Percentiles rank a stretch among this genome's conserved stretches.
Evolutionary conservation across 2,329 filamentous ascomycete genomes (phyloP).

Genomic region (Trichoderma koningiopsis): DNA sequence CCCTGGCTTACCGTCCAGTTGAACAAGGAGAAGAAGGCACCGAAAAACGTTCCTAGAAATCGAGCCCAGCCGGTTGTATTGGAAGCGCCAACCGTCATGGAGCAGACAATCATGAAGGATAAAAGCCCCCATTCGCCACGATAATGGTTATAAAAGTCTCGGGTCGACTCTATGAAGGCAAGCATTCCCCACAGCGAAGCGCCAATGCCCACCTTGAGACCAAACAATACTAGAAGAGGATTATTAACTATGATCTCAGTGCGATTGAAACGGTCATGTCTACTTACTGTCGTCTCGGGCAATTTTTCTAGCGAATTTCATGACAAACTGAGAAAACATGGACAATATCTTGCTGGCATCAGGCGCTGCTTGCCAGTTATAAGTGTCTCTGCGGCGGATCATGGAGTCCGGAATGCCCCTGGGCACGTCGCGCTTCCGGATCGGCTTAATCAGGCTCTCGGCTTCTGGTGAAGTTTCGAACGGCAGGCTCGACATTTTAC

Average conservation of each 20-base stretch:
- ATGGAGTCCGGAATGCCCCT: constrained; percentile 53
- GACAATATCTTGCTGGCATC: constrained; percentile 45
- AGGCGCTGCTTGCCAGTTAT: constrained; percentile 52
- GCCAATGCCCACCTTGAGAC: constrained; percentile 84
- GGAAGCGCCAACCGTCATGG: constrained; percentile 89
- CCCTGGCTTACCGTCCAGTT: constrained; percentile 75
- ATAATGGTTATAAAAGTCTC: constrained; percentile 78
- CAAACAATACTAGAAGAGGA: constrained; percentile 60
- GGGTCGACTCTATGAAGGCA: constrained; percentile 73
- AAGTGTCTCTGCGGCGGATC: constrained; percentile 49
- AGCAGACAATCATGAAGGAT: constrained; percentile 93
- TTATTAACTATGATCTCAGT: neutral
- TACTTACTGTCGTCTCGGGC: constrained; percentile 52
- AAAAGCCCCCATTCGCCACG: constrained; percentile 92
- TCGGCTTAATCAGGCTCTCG: constrained; percentile 41
- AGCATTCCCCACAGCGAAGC: constrained; percentile 82
- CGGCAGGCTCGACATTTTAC: constrained; percentile 28
- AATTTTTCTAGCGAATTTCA: constrained; percentile 48
- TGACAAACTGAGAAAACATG: constrained; percentile 44
- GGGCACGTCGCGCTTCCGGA: constrained; percentile 53
- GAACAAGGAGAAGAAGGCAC: constrained; percentile 69
- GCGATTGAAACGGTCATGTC: neutral
- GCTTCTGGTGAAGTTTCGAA: constrained; percentile 37
- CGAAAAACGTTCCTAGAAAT: constrained; percentile 79
- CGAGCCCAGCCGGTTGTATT: constrained; percentile 85